A percentile compares a stretch with the other conserved stretches of the same genome.
Conservation (phyloP, 2,329 filamentous ascomycete genomes). For the Albophoma yamanashiensis region DNA sequence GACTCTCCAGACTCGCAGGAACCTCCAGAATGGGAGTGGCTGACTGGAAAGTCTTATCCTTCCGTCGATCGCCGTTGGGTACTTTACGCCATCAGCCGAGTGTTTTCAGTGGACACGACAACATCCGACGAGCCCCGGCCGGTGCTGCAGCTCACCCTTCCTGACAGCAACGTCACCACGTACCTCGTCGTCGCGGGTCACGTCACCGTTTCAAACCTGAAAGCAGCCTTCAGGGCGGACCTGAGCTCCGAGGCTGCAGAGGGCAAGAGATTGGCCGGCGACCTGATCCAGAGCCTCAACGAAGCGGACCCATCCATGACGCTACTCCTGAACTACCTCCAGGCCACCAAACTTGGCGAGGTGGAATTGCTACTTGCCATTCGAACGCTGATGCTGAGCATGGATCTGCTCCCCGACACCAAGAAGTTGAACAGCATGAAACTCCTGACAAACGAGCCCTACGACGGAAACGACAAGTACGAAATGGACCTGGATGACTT, state of each 20-base stretch:
- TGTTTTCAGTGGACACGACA: slow-evolving; percentile 41
- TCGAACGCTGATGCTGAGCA: slow-evolving; percentile 55
- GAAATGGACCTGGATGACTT: slow-evolving; percentile 48
- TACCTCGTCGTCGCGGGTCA: slow-evolving; percentile 52
- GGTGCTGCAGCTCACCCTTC: slow-evolving; percentile 25
- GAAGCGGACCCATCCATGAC: slow-evolving; percentile 59
- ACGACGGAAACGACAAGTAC: slow-evolving; percentile 21
- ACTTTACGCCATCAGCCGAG: slow-evolving; percentile 49
- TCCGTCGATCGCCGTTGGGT: slow-evolving; percentile 56
- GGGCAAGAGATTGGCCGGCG: slow-evolving; percentile 39
- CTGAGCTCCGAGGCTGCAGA: slow-evolving; percentile 32
- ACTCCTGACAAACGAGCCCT: slow-evolving; percentile 17
- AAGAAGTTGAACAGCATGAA: slow-evolving; percentile 20
- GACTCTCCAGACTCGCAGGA: slow-evolving; percentile 14
- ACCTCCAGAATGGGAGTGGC: slow-evolving; percentile 40
- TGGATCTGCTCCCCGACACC: slow-evolving; percentile 45
- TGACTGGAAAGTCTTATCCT: slow-evolving; percentile 33
- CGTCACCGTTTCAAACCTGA: slow-evolving; percentile 47
- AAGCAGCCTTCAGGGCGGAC: slow-evolving; percentile 43
- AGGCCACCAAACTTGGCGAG: slow-evolving; percentile 53
- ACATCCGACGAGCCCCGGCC: slow-evolving; percentile 27
- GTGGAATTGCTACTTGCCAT: slow-evolving; percentile 58
- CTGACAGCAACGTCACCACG: slow-evolving; percentile 43
- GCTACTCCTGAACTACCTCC: slow-evolving; percentile 54
- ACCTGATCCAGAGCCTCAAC: slow-evolving; percentile 51